Percentiles rank a stretch among this genome's conserved stretches.
Conservation (phyloP, 2,329 filamentous ascomycete species). For the Trichoderma koningiopsis region DNA sequence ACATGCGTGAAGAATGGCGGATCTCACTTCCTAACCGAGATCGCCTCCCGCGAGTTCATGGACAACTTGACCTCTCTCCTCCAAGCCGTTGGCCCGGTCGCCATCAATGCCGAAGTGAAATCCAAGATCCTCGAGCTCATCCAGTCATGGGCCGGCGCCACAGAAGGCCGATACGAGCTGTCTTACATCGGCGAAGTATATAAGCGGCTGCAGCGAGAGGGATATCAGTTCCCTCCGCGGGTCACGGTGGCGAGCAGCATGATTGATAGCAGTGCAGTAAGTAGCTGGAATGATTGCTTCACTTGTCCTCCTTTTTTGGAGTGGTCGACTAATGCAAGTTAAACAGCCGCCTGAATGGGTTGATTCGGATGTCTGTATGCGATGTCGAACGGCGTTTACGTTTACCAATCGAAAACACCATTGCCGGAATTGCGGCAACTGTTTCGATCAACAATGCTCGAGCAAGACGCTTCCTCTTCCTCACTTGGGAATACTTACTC, state of each 20-base stretch:
- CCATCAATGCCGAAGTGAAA: conserved; percentile 83
- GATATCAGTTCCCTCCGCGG: conserved; percentile 85
- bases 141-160: conserved; percentile 88
- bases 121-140: conserved; percentile 90
- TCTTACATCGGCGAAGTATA: conserved; percentile 90
- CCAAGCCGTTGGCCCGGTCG: conserved; percentile 72
- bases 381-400: conserved; percentile 90
- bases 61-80: conserved; percentile 92
- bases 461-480: conserved; percentile 85
- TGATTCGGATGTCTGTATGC: conserved; percentile 98
- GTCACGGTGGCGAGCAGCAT: conserved; percentile 91
- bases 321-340: conserved; percentile 21
- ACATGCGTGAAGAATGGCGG: conserved; percentile 99
- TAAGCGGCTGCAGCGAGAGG: conserved; percentile 76
- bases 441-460: conserved; percentile 95
- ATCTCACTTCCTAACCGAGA: conserved; percentile 89
- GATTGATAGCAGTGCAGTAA: conserved; percentile 92
- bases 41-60: conserved; percentile 97
- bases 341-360: conserved; percentile 89
- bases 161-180: conserved; percentile 80
- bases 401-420: conserved; percentile 99
- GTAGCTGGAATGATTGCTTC: conserved; percentile 35
- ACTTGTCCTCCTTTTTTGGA: background rate
- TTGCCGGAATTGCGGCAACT: conserved; percentile 95
- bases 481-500: conserved; percentile 86